These are phyloP conservation scores for Globisporangium cylindrosporum DNA, from an alignment of 352 stramenopile species.

Conservation along the genomic window DNA sequence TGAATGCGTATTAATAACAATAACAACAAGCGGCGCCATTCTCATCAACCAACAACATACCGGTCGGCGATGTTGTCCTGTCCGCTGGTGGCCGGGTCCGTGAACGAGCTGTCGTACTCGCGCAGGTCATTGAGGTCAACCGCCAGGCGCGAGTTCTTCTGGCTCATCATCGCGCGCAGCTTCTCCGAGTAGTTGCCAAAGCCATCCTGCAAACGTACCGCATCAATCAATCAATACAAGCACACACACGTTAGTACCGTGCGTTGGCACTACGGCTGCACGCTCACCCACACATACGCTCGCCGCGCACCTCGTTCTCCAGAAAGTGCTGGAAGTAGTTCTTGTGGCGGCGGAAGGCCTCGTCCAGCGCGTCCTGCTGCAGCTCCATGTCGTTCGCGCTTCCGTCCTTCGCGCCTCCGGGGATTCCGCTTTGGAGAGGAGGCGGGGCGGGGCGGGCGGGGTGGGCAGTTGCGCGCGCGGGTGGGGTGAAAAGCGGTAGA, in stretches of 20 bases:
- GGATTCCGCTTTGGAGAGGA: not conserved
- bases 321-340: constrained; percentile 87
- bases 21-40: not conserved
- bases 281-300: not conserved
- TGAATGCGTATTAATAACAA: not conserved
- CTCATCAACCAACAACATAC: not conserved
- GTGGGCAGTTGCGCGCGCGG: not conserved
- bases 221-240: not conserved
- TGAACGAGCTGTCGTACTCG: constrained; percentile 88
- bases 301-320: constrained; percentile 53
- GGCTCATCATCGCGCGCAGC: constrained; percentile 77
- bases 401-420: constrained; percentile 1
- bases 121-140: constrained; percentile 90
- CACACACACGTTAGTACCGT: not conserved
- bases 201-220: constrained; percentile 34
- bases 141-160: constrained; percentile 68
- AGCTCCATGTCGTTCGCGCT: constrained; percentile 47
- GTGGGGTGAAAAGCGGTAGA: not conserved
- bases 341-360: constrained; percentile 84
- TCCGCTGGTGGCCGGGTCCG: constrained; percentile 41
- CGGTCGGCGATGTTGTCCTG: constrained; percentile 79
- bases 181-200: constrained; percentile 82
- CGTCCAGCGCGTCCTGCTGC: constrained; percentile 81
- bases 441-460: not conserved
- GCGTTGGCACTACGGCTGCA: not conserved